phyloP scores from a whole-genome alignment of 73 alveolate species.

The Effrenium voratum region DNA sequence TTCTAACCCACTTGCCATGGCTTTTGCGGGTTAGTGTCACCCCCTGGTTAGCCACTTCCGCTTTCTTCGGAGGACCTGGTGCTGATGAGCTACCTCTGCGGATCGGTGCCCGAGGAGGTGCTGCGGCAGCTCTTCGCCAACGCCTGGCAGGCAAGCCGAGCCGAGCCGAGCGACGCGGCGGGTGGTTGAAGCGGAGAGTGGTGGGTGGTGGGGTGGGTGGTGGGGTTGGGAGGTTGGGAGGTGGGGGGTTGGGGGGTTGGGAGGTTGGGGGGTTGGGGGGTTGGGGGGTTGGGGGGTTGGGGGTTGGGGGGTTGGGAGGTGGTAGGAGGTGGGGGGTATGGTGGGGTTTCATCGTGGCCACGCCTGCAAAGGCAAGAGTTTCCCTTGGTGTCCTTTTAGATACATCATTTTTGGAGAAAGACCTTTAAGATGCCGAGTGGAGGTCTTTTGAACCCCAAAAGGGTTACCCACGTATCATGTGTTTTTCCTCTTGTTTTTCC shows the following conservation, averaged over 20 bases:
- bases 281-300: neutral
- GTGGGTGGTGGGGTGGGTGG: neutral
- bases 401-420: neutral
- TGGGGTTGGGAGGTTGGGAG: no score
- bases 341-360: no score
- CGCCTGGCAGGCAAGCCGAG: neutral
- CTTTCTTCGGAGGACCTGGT: conserved; percentile 7
- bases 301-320: neutral
- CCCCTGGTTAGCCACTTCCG: no score
- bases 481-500: neutral
- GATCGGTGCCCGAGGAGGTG: conserved; percentile 66
- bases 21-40: no score
- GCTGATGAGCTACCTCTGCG: conserved; percentile 70
- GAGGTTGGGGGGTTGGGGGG: neutral
- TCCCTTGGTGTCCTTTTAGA: neutral
- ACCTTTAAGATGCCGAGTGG: neutral
- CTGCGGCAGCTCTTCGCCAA: neutral
- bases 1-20: no score
- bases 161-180: neutral
- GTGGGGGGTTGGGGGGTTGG: neutral
- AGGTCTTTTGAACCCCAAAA: neutral
- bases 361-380: no score
- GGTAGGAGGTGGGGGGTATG: no score
- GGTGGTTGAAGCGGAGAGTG: neutral
- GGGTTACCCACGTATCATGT: neutral